Evolutionary conservation across 2,329 filamentous ascomycete species (phyloP).

Genomic region (Aspergillus carbonarius): DNA sequence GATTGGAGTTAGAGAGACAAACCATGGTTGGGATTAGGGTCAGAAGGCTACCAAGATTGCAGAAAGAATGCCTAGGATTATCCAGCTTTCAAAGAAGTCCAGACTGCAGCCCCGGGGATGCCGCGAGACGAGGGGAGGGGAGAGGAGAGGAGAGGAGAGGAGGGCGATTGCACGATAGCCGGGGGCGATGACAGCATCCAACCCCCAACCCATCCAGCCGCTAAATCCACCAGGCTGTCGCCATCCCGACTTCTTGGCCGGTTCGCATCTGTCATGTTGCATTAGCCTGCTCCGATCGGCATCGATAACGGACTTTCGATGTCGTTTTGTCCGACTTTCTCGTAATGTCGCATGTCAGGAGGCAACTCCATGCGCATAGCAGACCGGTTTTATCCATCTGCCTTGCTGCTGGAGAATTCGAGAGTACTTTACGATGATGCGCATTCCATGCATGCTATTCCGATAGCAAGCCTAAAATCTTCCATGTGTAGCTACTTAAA

Average conservation of each 20-base stretch:
- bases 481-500: no score
- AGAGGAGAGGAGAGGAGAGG: not conserved
- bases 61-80: no score
- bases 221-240: not conserved
- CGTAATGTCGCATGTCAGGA: not conserved
- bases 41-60: no score
- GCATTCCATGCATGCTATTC: no score
- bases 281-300: not conserved
- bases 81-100: no score
- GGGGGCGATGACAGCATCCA: conserved; percentile 7
- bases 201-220: not conserved
- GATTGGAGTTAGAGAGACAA: no score
- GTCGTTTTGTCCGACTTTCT: not conserved
- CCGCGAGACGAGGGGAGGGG: not conserved
- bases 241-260: not conserved
- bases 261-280: not conserved
- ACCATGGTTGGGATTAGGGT: no score
- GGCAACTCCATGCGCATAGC: no score
- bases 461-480: no score
- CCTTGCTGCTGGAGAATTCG: no score
- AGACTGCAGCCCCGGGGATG: not conserved
- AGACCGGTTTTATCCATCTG: no score
- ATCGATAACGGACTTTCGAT: not conserved
- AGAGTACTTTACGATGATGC: no score
- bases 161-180: conserved; percentile 8